These are phyloP conservation scores for Bipolaris cookei DNA, from an alignment of 2,329 filamentous ascomycete genomes.

Conservation along the genomic window DNA sequence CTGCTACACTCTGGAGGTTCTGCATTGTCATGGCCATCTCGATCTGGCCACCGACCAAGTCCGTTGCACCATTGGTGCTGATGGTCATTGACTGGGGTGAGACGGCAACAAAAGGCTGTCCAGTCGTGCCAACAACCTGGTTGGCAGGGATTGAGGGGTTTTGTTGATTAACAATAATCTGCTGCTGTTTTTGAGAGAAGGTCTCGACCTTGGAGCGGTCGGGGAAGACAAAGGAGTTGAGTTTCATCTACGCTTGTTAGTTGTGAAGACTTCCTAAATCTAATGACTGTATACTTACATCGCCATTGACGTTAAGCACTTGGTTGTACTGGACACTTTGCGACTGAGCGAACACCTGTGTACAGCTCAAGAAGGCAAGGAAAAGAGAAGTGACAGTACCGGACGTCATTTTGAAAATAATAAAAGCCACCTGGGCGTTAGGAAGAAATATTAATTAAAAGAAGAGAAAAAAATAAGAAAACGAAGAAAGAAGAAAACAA, in stretches of 20 bases:
- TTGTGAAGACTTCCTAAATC: accelerated
- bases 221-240: conserved; percentile 48
- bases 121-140: conserved; percentile 47
- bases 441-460: conserved; percentile 20
- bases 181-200: conserved; percentile 48
- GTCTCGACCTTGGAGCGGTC: conserved; percentile 48
- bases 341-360: conserved; percentile 29
- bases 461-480: conserved; percentile 25
- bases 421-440: conserved; percentile 44
- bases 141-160: conserved; percentile 42
- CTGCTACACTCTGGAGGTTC: conserved; percentile 35
- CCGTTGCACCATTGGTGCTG: conserved; percentile 46
- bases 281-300: conserved; percentile 33
- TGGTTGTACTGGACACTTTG: conserved; percentile 47
- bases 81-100: conserved; percentile 44
- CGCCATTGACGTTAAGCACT: conserved; percentile 50
- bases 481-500: conserved; percentile 17
- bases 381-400: conserved; percentile 45
- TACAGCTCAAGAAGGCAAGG: conserved; percentile 37
- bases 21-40: conserved; percentile 44
- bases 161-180: conserved; percentile 51
- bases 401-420: conserved; percentile 42
- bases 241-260: conserved; percentile 41
- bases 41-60: conserved; percentile 47
- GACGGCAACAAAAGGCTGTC: conserved; percentile 47